A percentile compares a stretch with the other conserved stretches of the same genome.
These are phyloP conservation scores for Cenococcum geophilum DNA, from an alignment of 495 filamentous ascomycete genomes.

Conservation along the genomic window DNA sequence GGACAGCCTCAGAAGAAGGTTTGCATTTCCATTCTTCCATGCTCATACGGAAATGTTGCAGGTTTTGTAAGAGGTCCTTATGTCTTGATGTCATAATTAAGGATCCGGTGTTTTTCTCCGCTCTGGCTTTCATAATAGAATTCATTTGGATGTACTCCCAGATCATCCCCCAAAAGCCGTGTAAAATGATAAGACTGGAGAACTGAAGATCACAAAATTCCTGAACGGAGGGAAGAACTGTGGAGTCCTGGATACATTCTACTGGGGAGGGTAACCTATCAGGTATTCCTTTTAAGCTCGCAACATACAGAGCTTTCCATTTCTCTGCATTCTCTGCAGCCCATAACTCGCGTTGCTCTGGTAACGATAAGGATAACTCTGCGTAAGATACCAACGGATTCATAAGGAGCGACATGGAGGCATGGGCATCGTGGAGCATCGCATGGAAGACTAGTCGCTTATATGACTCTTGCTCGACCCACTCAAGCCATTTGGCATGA, in stretches of 20 bases:
- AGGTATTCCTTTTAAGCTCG: slow-evolving; percentile 4
- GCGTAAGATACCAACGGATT: slow-evolving; percentile 58
- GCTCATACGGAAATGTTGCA: slow-evolving; percentile 44
- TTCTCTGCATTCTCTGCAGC: slow-evolving; percentile 48
- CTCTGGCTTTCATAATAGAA: slow-evolving; percentile 39
- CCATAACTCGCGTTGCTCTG: slow-evolving; percentile 51
- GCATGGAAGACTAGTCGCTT: slow-evolving; percentile 51
- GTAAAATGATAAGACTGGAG: slow-evolving; percentile 47
- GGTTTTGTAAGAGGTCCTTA: slow-evolving; percentile 44
- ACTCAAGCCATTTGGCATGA: slow-evolving; percentile 53
- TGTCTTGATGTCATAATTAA: slow-evolving; percentile 48
- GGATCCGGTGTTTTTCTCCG: slow-evolving; percentile 43
- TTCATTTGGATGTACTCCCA: slow-evolving; percentile 55
- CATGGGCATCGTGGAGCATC: slow-evolving; percentile 53
- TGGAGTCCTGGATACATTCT: slow-evolving; percentile 49
- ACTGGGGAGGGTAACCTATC: slow-evolving; percentile 43
- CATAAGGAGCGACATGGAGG: slow-evolving; percentile 51
- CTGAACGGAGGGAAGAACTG: slow-evolving; percentile 39
- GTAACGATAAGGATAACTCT: slow-evolving; percentile 55
- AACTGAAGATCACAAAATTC: slow-evolving; percentile 47
- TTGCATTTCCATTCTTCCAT: slow-evolving; percentile 26
- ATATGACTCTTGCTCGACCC: slow-evolving; percentile 40
- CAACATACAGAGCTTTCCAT: slow-evolving; percentile 52
- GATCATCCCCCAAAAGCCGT: slow-evolving; percentile 55
- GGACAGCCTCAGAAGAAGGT: slow-evolving; percentile 18